These are phyloP conservation scores for Pistacia vera DNA, from an alignment of 345 rosid species.

Conservation along the genomic window DNA sequence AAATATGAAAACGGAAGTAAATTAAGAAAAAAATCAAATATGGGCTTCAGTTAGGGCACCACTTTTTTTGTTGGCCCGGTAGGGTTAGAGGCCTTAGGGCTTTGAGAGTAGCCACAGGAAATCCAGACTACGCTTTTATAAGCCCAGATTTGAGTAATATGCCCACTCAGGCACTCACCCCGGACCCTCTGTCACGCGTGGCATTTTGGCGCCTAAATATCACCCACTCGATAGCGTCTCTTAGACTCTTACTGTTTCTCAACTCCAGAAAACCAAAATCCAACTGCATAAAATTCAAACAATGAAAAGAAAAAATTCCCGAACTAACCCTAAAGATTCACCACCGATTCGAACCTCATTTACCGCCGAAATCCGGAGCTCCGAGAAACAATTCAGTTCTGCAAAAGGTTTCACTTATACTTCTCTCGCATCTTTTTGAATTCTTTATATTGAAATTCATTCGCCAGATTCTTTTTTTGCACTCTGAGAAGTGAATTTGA, in stretches of 20 bases:
- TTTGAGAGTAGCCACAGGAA: background rate
- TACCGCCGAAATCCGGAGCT: background rate
- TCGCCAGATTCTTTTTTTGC: slow-evolving; percentile 10
- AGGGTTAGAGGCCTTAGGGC: background rate
- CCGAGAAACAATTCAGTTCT: background rate
- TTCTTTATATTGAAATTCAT: background rate
- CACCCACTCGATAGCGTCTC: background rate
- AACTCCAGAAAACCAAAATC: background rate
- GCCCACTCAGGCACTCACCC: too few relatives aligned
- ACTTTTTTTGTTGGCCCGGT: too few relatives aligned
- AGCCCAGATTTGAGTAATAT: too few relatives aligned
- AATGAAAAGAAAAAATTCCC: slow-evolving; percentile 4
- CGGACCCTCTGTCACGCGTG: background rate
- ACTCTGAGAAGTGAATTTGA: background rate
- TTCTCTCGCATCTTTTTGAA: background rate
- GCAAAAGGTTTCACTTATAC: slow-evolving; percentile 12
- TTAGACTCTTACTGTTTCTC: background rate
- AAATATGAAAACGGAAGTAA: too few relatives aligned
- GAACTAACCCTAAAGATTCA: background rate
- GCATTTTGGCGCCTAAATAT: slow-evolving; percentile 2
- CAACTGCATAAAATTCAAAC: background rate
- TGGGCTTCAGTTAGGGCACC: too few relatives aligned
- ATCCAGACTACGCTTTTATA: too few relatives aligned
- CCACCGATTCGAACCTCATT: background rate
- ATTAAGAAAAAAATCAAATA: too few relatives aligned